Conservation (phyloP, 768 basidiomycete species). For the Psilocybe sp. region DNA sequence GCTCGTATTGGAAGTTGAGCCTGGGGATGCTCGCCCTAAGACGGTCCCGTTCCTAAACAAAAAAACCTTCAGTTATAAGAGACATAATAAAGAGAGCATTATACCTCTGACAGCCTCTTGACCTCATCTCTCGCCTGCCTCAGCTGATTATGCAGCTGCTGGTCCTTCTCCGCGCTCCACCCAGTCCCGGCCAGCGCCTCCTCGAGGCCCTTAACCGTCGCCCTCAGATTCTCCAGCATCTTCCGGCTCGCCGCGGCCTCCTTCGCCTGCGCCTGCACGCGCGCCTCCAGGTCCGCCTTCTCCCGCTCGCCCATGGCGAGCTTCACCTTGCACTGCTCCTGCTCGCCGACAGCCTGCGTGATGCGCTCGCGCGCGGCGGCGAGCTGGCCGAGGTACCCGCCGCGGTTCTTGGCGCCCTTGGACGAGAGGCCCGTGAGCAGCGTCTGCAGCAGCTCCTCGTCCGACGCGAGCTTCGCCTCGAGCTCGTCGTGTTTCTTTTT, state of each 20-base stretch:
- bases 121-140: slow-evolving; percentile 53
- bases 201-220: slow-evolving; percentile 55
- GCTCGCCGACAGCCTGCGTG: slow-evolving; percentile 78
- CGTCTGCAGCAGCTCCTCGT: slow-evolving; percentile 93
- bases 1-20: slow-evolving; percentile 81
- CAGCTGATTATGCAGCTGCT: slow-evolving; percentile 47
- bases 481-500: slow-evolving; percentile 68
- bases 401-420: slow-evolving; percentile 58
- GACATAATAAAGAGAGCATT: slow-evolving; percentile 12
- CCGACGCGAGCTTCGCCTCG: slow-evolving; percentile 59
- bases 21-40: slow-evolving; percentile 61
- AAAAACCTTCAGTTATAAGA: not conserved
- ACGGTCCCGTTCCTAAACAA: slow-evolving; percentile 58
- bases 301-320: slow-evolving; percentile 79
- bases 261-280: slow-evolving; percentile 80
- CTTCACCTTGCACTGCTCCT: slow-evolving; percentile 76
- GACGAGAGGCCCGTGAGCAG: slow-evolving; percentile 90
- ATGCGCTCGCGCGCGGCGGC: slow-evolving; percentile 77
- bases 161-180: slow-evolving; percentile 79
- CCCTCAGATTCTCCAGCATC: slow-evolving; percentile 58
- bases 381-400: slow-evolving; percentile 96
- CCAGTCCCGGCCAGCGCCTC: slow-evolving; percentile 55
- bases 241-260: slow-evolving; percentile 78
- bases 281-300: slow-evolving; percentile 67
- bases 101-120: slow-evolving; percentile 60